Evolutionary conservation across 2,329 filamentous ascomycete genomes (phyloP), one percentile per base, ranked within the genome.

Genomic region (Leptoxyphium fumago): DNA sequence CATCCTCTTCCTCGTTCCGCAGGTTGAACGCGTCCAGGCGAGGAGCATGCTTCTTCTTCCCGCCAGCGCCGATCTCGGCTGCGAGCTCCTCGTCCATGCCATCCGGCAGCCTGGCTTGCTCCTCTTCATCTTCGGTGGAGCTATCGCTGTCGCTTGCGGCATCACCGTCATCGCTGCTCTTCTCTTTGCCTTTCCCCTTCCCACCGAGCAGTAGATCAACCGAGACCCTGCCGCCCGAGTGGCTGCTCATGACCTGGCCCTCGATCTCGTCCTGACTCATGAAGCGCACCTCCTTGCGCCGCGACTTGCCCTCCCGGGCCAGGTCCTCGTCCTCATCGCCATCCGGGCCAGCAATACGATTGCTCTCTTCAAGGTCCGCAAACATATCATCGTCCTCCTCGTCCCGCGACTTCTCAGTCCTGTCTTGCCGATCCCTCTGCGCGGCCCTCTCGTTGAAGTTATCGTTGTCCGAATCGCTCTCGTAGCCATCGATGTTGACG

Each of bases 11-110:
- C 62, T 98, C 91, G 10, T 76, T 69, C 46, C 77, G 79, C 72
- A 98, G 84, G 59, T 98, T 96, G 72, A 98, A 98, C 2, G 89
- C 89, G 62, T 96, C 91, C 5, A 98, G 74, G 61, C 91, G 85
- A 1, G 91, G 91, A 1, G 91, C 91, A 62, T 95, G 86, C 55
- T 80, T 84, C 67, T 95, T 96, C 54, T 93, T 82, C 2, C 84
- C 83, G 11, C 91, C 91, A 1, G 85, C 81, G 2, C 91, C 91
- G 5, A 98, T 71, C 61, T 98, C 91, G 44, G 88, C 82, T 52
- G 95, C 91, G 13, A 94, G 60, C 14, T 78, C 84, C 48, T 83
- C 78, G 50, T 84, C 61, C 46, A 64, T 59, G 29, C 63, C 85
- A 30, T 54, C 53, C 1, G 55, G 55, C 29, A 84, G 64, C 40